Evolutionary conservation across 176 grass and related monocot genomes (phyloP), one percentile per base, ranked within the genome.

Genomic region (Rhynchospora breviuscula): DNA sequence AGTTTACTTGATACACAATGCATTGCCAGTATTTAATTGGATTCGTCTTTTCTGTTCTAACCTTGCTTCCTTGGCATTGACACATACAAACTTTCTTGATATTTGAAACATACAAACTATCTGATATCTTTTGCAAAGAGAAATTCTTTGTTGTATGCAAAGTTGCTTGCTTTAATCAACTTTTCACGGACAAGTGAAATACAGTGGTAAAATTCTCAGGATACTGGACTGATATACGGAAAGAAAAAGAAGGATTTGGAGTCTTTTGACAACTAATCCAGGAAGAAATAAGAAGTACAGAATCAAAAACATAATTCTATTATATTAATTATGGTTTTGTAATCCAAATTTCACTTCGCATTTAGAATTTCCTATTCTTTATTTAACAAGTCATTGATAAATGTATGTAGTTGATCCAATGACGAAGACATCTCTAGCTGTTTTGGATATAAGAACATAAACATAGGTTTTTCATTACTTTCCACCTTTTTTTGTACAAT

Each of bases 161-260:
- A 18, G 5, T 44, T 68, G 17, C 5, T 68, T 70, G 15, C 35
- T 14, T 11, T 56, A 2, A 26, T 90, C 9, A 58, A 83, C 85
- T n/a, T 53, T 21, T 80, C 35, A 69, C 65, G 87, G 84, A 75
- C 52, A 13, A 11, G 19, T 75, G 47, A 52, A 11, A 59, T 62
- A 62, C 59, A 79, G 17, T 66, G 21, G 79, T 18, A 54, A 40
- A 54, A 78, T 89, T 49, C 72, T 75, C 85, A 94, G 91, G 96
- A 93, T 84, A 95, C 91, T 81, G 91, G 93, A 66, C 88, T 99
- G 65, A 86, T 86, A 86, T 95, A 93, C 79, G 96, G 93, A 79
- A 99, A 77, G 49, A 77, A 95, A 85, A 98, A 89, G 80, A 93
- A 89, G 88, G 88, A 83, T 48, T 63, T 87, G 59, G 68, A 91